Percentiles rank a stretch among this genome's conserved stretches.
These are phyloP conservation scores for Rhizopus delemar DNA, from an alignment of 371 early-diverging fungal genomes.

Conservation along the genomic window DNA sequence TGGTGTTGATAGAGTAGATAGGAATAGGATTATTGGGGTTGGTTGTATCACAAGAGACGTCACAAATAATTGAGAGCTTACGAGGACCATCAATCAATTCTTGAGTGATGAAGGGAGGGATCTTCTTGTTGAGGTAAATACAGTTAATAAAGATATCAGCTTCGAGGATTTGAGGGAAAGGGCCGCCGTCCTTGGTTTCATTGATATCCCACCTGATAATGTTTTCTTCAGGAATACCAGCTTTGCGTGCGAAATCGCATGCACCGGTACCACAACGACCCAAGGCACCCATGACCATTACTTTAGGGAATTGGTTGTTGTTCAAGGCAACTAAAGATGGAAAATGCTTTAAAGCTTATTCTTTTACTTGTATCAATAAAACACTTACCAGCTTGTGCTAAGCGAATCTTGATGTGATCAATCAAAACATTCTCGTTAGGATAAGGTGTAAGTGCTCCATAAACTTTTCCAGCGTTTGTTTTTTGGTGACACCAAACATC, in stretches of 20 bases:
- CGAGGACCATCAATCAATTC: slow-evolving; percentile 74
- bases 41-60: slow-evolving; percentile 96
- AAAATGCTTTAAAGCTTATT: neutral
- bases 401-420: slow-evolving; percentile 66
- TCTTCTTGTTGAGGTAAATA: slow-evolving; percentile 89
- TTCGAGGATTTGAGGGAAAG: slow-evolving; percentile 88
- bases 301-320: slow-evolving; percentile 69
- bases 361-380: neutral
- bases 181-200: slow-evolving; percentile 92
- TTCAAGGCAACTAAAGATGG: slow-evolving; percentile 42
- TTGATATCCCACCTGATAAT: slow-evolving; percentile 94
- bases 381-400: slow-evolving; percentile 66
- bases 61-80: slow-evolving; percentile 81
- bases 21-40: slow-evolving; percentile 97
- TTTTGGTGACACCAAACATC: slow-evolving; percentile 91
- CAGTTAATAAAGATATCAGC: slow-evolving; percentile 96
- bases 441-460: slow-evolving; percentile 81
- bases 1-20: slow-evolving; percentile 86
- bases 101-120: slow-evolving; percentile 92
- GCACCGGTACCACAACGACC: slow-evolving; percentile 97
- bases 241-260: slow-evolving; percentile 77
- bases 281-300: slow-evolving; percentile 97
- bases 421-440: slow-evolving; percentile 84
- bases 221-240: slow-evolving; percentile 86
- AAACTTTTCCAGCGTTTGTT: slow-evolving; percentile 41